Base-by-base conservation (phyloP, 2,329 filamentous ascomycete genomes). In the Penicillium vulpinum region DNA sequence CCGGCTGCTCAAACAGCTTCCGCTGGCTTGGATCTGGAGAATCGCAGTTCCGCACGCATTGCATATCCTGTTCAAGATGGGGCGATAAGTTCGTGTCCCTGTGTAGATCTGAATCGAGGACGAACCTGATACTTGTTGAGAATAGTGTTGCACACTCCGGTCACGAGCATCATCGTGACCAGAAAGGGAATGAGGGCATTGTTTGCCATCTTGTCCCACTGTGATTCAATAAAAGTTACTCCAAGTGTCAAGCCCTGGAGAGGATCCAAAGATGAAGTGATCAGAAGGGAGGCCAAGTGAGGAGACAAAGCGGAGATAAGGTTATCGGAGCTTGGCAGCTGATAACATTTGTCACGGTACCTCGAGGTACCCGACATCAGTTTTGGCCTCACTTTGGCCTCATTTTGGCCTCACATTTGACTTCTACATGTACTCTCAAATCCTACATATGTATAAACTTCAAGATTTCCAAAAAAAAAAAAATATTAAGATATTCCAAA, bases 101-200 rank as follows among this genome's bases (percentile, higher is more conserved):
- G 21, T 24, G 22, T 8, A 22, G 24, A 5, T 31, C 35, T 22
- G 18, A 29, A 18, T 47, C 13, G 5, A 24, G 48, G 33, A 33
- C 79, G 59, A 76, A 92, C 92, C 80, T 97, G 93, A 71, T 92
- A 97, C 73, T 99, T 99, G 66, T 93, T 97, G 69, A 99, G 82
- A 60, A 99, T 85, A 2, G 94, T 99, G 75, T 99, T 99, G 82
- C 92, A 96, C 60, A 96, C 92, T 61, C 93, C 93, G 24, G 93
- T 97, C 72, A 96, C 78, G 71, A 97, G 82, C 93, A 97, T 97
- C 91, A 97, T 95, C 67, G 83, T 88, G 75, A 97, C 91, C 62
- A 97, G 82, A 70, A 97, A 84, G 36, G 92, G 92, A 58, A 97
- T 85, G 54, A 91, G 73, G 36, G 85, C 84, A 73, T 85, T 85